Evolutionary conservation across 768 basidiomycete species (phyloP), one percentile per base, ranked within the genome.

Genomic region (Termitomyces eurrhizus): DNA sequence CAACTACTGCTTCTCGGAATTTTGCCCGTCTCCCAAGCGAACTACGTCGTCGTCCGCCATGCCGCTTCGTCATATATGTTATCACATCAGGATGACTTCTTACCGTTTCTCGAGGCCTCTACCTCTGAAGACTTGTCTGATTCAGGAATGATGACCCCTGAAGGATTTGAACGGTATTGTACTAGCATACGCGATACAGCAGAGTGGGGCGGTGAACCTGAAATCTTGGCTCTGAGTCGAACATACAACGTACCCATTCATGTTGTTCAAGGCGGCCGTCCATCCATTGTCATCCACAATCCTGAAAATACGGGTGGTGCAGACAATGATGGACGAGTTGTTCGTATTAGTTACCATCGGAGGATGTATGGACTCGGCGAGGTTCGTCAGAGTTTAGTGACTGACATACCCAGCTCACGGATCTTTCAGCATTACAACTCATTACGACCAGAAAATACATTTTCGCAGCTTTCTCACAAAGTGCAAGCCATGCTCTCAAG

Each of bases 121-220:
- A 82, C 77, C 14, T 87, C 85, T 7, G 93, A 92, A 64, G 91
- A 92, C 18, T 81, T 87, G 11, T 78, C 78, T 21, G 82, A 85
- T 45, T 74, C 83, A 29, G 93, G 92, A 4, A 66, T 93, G 11
- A 94, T 98, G 87, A 83, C 78, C 12, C 78, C 75, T 24, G 69
- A 72, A 48, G 79, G 87, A 67, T 93, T 90, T 66, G 75, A 82
- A 53, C 75, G 76, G 57, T 98, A 99, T 70, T 97, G 95, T 70
- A 73, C 75, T 58, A 78, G 81, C 12, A 87, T 99, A 33, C 86
- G 86, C 45, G 81, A 89, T 70, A 95, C 94, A 26, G 88, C 86
- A n/a, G 83, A 87, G 35, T 98, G 97, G 97, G 97, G 97, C 52
- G 96, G 97, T 39, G 95, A 98, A 75, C 95, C 94, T 7, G 97